phyloP scores from a whole-genome alignment of 257 asterid genomes.

The Gentiana dahurica region DNA sequence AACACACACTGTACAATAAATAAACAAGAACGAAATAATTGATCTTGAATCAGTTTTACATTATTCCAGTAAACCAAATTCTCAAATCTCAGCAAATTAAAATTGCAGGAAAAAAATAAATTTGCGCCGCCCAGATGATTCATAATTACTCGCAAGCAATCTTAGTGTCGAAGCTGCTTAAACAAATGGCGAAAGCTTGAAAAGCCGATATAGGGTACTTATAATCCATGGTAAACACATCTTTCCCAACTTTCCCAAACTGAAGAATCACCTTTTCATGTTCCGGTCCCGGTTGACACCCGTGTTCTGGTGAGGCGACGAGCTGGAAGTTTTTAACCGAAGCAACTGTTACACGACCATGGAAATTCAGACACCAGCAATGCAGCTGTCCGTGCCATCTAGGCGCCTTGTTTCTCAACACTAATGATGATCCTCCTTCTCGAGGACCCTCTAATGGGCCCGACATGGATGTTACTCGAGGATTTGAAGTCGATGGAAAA shows the following conservation, averaged over 20 bases:
- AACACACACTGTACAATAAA: too few species aligned
- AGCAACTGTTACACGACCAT: constrained; percentile 87
- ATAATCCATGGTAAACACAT: constrained; percentile 85
- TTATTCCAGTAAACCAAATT: too few species aligned
- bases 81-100: too few species aligned
- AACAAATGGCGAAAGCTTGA: constrained; percentile 54
- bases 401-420: constrained; percentile 73
- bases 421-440: constrained; percentile 29
- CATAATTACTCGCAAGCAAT: constrained; percentile 64
- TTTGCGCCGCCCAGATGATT: constrained; percentile 10
- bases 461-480: constrained; percentile 29
- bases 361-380: constrained; percentile 96
- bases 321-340: constrained; percentile 91
- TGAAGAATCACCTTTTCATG: constrained; percentile 73
- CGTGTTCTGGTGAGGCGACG: constrained; percentile 74
- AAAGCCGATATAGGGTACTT: constrained; percentile 79
- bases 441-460: constrained; percentile 22
- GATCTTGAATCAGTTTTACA: too few species aligned
- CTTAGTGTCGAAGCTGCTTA: constrained; percentile 86
- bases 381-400: constrained; percentile 96
- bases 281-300: constrained; percentile 41
- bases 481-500: constrained; percentile 39
- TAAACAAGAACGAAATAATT: too few species aligned
- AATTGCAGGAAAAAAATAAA: neutral
- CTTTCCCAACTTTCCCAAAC: constrained; percentile 95